These are phyloP conservation scores for Oleoguttula mirabilis DNA, from an alignment of 495 filamentous ascomycete species.

Conservation along the genomic window DNA sequence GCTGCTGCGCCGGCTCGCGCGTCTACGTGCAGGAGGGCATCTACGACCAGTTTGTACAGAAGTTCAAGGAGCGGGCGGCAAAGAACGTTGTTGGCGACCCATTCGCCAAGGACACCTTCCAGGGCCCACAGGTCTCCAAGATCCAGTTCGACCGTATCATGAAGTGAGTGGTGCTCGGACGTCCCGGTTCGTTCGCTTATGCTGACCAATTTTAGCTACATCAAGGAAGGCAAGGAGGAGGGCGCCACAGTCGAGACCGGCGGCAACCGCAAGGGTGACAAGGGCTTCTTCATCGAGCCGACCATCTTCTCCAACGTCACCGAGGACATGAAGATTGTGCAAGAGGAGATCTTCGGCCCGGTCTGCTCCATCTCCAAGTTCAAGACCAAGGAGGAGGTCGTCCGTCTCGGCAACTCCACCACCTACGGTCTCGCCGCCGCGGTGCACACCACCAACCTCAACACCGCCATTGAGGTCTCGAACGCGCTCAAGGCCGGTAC, in stretches of 20 bases:
- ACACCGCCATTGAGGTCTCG: slow-evolving; percentile 80
- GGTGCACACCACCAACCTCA: slow-evolving; percentile 86
- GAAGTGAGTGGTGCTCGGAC: slow-evolving; percentile 40
- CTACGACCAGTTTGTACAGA: slow-evolving; percentile 84
- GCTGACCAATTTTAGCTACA: slow-evolving; percentile 46
- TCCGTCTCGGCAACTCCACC: slow-evolving; percentile 69
- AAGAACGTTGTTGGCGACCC: slow-evolving; percentile 88
- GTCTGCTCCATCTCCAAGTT: slow-evolving; percentile 93
- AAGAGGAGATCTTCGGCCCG: slow-evolving; percentile 97
- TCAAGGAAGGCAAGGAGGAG: slow-evolving; percentile 73
- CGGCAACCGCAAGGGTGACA: slow-evolving; percentile 75
- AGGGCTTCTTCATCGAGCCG: slow-evolving; percentile 96
- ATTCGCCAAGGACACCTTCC: slow-evolving; percentile 79
- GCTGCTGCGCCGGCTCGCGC: slow-evolving; percentile 93
- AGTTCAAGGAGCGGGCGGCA: slow-evolving; percentile 75
- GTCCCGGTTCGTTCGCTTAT: no score
- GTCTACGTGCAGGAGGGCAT: slow-evolving; percentile 92
- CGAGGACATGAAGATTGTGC: slow-evolving; percentile 91
- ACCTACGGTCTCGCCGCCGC: slow-evolving; percentile 82
- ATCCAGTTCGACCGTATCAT: slow-evolving; percentile 96
- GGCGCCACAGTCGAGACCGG: slow-evolving; percentile 78
- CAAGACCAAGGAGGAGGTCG: slow-evolving; percentile 73
- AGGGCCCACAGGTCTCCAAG: slow-evolving; percentile 91
- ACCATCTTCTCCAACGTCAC: slow-evolving; percentile 91
- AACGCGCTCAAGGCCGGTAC: slow-evolving; percentile 78